phyloP scores from a whole-genome alignment of 176 grass and related monocot species.

The Hsuehochloa calcarea region DNA sequence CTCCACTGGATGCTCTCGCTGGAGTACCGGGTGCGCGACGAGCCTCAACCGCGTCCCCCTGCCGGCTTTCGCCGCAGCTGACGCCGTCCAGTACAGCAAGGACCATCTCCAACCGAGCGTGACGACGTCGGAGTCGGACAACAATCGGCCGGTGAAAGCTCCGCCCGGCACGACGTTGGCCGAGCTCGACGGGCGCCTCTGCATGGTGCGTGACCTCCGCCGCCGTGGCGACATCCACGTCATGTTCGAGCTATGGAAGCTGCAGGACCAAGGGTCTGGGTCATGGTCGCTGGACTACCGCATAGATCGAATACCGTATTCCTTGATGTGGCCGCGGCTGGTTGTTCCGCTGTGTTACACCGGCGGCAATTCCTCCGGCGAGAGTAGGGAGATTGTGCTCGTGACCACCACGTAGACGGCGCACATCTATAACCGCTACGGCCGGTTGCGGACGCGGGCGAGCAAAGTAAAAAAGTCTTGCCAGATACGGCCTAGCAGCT shows the following conservation, averaged over 20 bases:
- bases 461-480: too few species aligned
- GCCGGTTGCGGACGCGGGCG: too few species aligned
- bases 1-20: too few species aligned
- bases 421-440: neutral
- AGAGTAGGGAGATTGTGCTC: neutral
- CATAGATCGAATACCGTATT: neutral
- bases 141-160: too few species aligned
- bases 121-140: too few species aligned
- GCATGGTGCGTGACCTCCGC: neutral
- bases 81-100: too few species aligned
- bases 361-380: neutral
- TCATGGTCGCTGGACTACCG: neutral
- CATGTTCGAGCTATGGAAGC: conserved; percentile 7
- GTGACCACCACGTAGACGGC: neutral
- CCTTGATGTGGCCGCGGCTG: neutral
- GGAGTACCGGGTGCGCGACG: too few species aligned
- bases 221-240: too few species aligned
- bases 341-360: neutral
- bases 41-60: too few species aligned
- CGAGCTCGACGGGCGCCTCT: conserved; percentile 9
- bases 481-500: too few species aligned
- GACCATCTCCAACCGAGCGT: too few species aligned
- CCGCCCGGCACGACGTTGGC: neutral
- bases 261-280: neutral
- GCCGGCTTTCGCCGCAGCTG: too few species aligned